Conservation (phyloP, 306 rosid genomes). For the Dryas drummondii region DNA sequence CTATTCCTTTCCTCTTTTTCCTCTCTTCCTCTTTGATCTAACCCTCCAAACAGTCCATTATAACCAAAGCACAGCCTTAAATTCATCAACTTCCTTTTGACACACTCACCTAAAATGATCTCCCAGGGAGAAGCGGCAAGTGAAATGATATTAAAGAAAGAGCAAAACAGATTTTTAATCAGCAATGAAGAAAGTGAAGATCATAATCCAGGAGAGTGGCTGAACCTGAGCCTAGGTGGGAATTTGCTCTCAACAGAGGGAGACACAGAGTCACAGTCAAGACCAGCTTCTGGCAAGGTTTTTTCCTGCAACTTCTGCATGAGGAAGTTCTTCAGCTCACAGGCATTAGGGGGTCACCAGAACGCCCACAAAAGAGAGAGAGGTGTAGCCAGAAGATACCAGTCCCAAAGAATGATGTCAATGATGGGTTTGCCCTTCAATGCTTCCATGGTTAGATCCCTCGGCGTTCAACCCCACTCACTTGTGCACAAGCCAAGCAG, state of each 20-base stretch:
- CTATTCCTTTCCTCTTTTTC: constrained; percentile 6
- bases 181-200: constrained; percentile 36
- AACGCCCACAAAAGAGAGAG: constrained; percentile 96
- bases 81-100: not conserved
- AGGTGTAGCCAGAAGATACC: constrained; percentile 87
- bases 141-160: not conserved
- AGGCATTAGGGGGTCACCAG: constrained; percentile 96
- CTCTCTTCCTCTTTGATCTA: constrained; percentile 2
- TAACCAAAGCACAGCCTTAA: not conserved
- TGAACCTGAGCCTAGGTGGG: constrained; percentile 70
- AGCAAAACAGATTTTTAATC: constrained; percentile 25
- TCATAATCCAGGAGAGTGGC: constrained; percentile 61
- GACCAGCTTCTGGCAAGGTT: constrained; percentile 49
- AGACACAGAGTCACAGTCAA: constrained; percentile 44
- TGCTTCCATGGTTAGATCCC: constrained; percentile 51
- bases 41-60: not conserved
- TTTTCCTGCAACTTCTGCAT: constrained; percentile 96
- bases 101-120: constrained; percentile 11
- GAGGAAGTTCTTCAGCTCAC: constrained; percentile 90
- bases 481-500: constrained; percentile 66
- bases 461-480: constrained; percentile 80
- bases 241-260: constrained; percentile 45
- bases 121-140: constrained; percentile 6
- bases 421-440: constrained; percentile 56
- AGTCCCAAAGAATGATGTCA: constrained; percentile 68